Evolutionary conservation across 2,329 filamentous ascomycete genomes (phyloP).

Genomic region (Coleophoma eucalyptorum): DNA sequence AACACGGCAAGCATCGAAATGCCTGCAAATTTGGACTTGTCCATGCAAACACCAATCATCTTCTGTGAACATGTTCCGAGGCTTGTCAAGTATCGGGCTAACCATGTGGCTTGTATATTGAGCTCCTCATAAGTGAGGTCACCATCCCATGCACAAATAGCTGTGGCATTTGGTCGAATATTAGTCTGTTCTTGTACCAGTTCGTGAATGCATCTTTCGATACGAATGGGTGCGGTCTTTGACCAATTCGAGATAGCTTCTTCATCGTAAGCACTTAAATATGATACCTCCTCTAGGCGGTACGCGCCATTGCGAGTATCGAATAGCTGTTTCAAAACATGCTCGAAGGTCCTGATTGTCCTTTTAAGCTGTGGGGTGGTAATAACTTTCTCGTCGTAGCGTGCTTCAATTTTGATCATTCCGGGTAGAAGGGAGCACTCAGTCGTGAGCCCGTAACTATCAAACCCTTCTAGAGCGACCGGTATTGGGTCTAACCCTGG

Average conservation of each 20-base stretch:
- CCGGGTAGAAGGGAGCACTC: background rate
- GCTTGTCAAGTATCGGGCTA: conserved; percentile 1
- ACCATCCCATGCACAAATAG: conserved; percentile 2
- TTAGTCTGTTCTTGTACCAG: background rate
- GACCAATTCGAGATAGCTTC: background rate
- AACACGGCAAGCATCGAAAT: conserved; percentile 1
- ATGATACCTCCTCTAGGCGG: background rate
- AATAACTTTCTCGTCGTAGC: background rate
- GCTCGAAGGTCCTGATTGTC: conserved; percentile 1
- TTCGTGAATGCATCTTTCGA: conserved; percentile 1
- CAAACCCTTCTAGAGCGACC: background rate
- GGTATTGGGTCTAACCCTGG: background rate
- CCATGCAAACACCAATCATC: conserved; percentile 1
- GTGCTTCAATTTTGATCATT: background rate
- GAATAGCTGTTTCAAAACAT: background rate
- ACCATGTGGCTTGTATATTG: background rate
- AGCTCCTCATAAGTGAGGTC: background rate
- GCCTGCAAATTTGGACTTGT: background rate
- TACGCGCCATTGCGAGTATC: background rate
- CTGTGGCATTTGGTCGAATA: background rate
- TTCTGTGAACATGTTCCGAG: background rate
- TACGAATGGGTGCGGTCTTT: background rate
- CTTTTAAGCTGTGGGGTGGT: background rate
- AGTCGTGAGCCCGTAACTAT: background rate
- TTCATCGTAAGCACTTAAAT: conserved; percentile 1